Conservation (phyloP, 192 early-diverging fungal genomes). For the Linderina pennispora region DNA sequence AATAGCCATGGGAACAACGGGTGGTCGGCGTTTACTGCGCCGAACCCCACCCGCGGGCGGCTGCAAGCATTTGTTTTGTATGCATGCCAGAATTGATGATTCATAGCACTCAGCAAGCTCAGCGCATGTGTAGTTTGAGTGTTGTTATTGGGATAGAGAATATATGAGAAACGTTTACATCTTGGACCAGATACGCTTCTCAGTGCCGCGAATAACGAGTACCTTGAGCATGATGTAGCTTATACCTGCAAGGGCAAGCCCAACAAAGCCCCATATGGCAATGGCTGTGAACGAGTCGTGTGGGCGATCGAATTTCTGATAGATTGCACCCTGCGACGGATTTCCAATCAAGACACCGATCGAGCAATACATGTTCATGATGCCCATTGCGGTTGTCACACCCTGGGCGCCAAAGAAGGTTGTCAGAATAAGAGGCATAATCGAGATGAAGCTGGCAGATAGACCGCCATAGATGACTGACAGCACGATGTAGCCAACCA, state of each 20-base stretch:
- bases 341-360: constrained; percentile 33
- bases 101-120: too few species aligned
- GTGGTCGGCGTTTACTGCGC: too few species aligned
- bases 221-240: constrained; percentile 21
- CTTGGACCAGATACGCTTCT: constrained; percentile 12
- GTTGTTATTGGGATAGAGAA: too few species aligned
- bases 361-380: constrained; percentile 34
- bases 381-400: constrained; percentile 30
- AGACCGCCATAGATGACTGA: constrained; percentile 25
- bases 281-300: constrained; percentile 18
- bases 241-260: constrained; percentile 12
- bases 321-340: constrained; percentile 36
- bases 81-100: too few species aligned
- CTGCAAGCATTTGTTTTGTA: too few species aligned
- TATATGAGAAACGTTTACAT: too few species aligned
- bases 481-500: constrained; percentile 25
- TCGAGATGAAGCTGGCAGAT: constrained; percentile 28
- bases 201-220: constrained; percentile 5
- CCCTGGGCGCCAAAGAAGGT: constrained; percentile 25
- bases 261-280: constrained; percentile 24
- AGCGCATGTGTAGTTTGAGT: too few species aligned
- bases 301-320: constrained; percentile 28
- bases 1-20: too few species aligned
- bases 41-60: too few species aligned
- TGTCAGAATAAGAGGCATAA: constrained; percentile 23